Evolutionary conservation across 2,329 filamentous ascomycete genomes (phyloP), one percentile per base, ranked within the genome.

Genomic region (Aspergillus candidus): DNA sequence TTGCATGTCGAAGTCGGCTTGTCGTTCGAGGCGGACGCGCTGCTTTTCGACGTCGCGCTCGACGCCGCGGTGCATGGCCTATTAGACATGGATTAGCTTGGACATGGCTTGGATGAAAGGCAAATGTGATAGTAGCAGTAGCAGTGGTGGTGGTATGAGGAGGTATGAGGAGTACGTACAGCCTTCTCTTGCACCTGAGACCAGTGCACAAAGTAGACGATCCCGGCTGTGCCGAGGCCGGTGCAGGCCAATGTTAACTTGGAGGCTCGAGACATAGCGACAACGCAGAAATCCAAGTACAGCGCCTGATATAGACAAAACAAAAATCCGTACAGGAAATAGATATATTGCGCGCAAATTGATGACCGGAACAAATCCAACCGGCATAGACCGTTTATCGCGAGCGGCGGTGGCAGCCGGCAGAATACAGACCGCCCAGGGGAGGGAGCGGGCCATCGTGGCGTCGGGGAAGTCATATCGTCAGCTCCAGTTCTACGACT

Each of bases 61-160:
- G 34, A 98, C 93, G 35, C 93, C 93, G 54, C 85, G 80, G 62
- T 98, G 93, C 93, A 98, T 98, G 45, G 88, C 86, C 93, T 70
- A 51, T 35, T 8, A 18, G 12, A 29, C 31, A 37, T 43, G 38
- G 11, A 32, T 50, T 37, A 52, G 45, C 38, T 37, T 41, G 32
- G 33, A 7, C 7, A 8, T 10, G 29, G 30, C 4, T 31, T 8
- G 11, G 4, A 29, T 29, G 15, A 38, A 27, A 15, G 15, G 30
- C n/a, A n/a, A 30, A 40, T 10, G 11, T 38, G 27, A 18, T 13
- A 30, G 42, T n/a, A 11, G 12, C 13, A 38, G 18, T 11, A 31
- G 15, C 4, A 15, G 15, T 15, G 4, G 15, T 15, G 15, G 15
- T 15, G 15, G 15, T 15, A 41, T 8, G 30, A 15, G 6, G 11